phyloP scores from a whole-genome alignment of 352 stramenopile genomes.

The Phytophthora tentaculata region DNA sequence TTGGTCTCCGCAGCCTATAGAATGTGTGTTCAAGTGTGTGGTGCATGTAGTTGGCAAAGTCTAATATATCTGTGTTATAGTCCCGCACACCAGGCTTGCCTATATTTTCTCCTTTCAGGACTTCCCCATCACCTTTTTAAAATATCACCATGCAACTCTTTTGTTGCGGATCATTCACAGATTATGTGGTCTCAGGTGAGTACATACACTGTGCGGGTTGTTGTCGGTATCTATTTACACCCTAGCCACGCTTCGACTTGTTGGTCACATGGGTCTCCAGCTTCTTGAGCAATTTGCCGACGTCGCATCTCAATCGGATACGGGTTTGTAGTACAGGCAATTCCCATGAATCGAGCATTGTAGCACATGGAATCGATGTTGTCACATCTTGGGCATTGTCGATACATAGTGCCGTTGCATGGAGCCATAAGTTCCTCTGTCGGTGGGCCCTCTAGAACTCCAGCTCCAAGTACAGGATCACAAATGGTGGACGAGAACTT shows the following conservation, averaged over 20 bases:
- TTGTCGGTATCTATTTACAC: conserved; percentile 19
- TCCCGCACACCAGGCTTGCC: no score
- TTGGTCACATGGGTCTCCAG: conserved; percentile 19
- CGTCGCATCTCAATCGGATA: conserved; percentile 31
- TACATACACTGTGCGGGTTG: no score
- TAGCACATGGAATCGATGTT: conserved; percentile 30
- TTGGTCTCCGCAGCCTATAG: no score
- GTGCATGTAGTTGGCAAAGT: no score
- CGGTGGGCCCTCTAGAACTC: conserved; percentile 10
- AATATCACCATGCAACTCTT: no score
- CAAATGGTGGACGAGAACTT: conserved; percentile 22
- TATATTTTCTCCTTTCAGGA: no score
- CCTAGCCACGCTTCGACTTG: conserved; percentile 22
- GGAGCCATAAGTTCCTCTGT: conserved; percentile 9
- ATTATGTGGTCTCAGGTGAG: no score
- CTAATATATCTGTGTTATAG: no score
- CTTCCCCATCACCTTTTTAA: no score
- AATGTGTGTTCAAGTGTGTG: no score
- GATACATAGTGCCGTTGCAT: conserved; percentile 41
- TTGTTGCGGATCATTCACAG: no score
- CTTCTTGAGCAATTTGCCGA: conserved; percentile 8
- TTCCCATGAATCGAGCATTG: conserved; percentile 33
- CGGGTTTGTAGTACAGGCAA: conserved; percentile 21
- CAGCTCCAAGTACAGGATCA: conserved; percentile 12
- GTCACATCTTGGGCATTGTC: conserved; percentile 9